Evolutionary conservation across 192 early-diverging fungal genomes (phyloP).

Genomic region (Chytriomyces confervae): DNA sequence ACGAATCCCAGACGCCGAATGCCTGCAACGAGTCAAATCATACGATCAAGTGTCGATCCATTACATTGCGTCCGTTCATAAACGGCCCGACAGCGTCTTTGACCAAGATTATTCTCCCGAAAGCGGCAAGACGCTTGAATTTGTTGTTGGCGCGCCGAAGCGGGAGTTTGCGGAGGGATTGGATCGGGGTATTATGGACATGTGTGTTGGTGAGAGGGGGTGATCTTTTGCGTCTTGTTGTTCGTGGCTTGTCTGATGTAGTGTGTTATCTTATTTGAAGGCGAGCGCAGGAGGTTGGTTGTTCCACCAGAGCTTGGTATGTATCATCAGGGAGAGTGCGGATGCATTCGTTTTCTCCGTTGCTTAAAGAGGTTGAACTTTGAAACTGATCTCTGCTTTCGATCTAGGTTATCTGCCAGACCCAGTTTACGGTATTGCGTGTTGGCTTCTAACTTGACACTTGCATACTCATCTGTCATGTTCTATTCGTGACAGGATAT

Average conservation of each 20-base stretch:
- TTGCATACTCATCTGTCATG: neutral
- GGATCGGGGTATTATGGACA: neutral
- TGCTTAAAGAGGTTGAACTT: neutral
- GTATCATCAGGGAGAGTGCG: too few relatives aligned
- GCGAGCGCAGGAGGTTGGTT: too few relatives aligned
- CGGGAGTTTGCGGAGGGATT: neutral
- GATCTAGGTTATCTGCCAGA: slow-evolving; percentile 5
- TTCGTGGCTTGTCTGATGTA: too few relatives aligned
- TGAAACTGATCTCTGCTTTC: neutral
- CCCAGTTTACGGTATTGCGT: slow-evolving; percentile 5
- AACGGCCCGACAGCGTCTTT: neutral
- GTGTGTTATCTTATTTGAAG: too few relatives aligned
- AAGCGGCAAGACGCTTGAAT: neutral
- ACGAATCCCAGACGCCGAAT: too few relatives aligned
- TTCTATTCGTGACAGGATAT: neutral
- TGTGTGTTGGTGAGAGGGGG: neutral
- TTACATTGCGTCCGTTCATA: neutral
- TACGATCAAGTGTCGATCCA: neutral
- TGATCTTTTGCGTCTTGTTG: too few relatives aligned
- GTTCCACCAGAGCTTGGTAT: too few relatives aligned
- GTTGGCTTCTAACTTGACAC: neutral
- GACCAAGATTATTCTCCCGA: neutral
- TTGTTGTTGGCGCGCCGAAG: neutral
- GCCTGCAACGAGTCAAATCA: too few relatives aligned
- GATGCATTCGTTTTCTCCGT: too few relatives aligned